Percentiles rank a stretch among this genome's conserved stretches.
phyloP scores from a whole-genome alignment of 2,329 filamentous ascomycete genomes.

The Didymellaceae sp. region DNA sequence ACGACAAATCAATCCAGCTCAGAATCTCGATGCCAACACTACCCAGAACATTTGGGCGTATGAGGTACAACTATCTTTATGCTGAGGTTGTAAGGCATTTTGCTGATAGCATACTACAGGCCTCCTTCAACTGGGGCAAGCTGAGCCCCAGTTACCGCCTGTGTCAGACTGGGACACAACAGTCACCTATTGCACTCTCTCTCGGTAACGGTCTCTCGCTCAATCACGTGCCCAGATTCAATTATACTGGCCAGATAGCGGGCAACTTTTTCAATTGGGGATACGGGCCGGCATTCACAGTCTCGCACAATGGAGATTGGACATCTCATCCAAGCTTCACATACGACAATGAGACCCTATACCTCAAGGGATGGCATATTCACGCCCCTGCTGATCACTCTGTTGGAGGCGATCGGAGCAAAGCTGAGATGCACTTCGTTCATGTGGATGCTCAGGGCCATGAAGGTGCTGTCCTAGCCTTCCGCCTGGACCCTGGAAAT shows the following conservation, averaged over 20 bases:
- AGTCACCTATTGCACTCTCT: constrained; percentile 57
- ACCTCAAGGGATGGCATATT: constrained; percentile 60
- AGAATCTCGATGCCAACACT: constrained; percentile 16
- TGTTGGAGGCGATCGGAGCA: constrained; percentile 52
- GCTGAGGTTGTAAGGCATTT: constrained; percentile 36
- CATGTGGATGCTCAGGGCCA: constrained; percentile 53
- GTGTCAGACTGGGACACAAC: constrained; percentile 60
- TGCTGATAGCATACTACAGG: constrained; percentile 35
- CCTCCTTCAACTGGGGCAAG: constrained; percentile 52
- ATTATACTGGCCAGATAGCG: constrained; percentile 46
- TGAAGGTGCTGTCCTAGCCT: constrained; percentile 55
- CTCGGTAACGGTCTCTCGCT: constrained; percentile 50
- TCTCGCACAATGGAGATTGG: constrained; percentile 48
- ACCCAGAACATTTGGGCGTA: constrained; percentile 27
- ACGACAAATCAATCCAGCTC: constrained; percentile 11
- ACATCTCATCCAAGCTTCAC: constrained; percentile 51
- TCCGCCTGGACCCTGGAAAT: constrained; percentile 55
- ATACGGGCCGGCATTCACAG: constrained; percentile 56
- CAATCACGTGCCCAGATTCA: constrained; percentile 52
- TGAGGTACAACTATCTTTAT: constrained; percentile 10
- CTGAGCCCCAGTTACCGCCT: constrained; percentile 50
- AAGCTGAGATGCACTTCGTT: constrained; percentile 59
- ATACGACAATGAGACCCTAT: constrained; percentile 57
- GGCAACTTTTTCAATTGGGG: constrained; percentile 59
- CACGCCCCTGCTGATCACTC: constrained; percentile 60